Base-by-base conservation (phyloP, 1,284 basidiomycete genomes). In the Fomitopsis pinicola region DNA sequence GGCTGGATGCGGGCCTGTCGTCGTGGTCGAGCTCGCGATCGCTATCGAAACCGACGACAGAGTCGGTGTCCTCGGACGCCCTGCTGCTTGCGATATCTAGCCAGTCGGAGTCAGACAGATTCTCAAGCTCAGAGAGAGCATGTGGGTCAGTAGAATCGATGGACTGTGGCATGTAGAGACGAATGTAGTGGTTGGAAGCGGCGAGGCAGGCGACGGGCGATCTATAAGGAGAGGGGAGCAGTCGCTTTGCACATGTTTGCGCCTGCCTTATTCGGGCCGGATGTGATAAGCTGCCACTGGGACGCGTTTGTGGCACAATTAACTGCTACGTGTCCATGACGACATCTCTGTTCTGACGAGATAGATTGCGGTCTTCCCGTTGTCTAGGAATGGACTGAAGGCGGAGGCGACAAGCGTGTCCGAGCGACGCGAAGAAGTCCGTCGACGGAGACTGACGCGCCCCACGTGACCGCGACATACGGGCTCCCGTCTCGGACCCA, bases 91-190 rank as follows among this genome's bases (percentile, higher is more conserved):
- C 76, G 63, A 91, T 80, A 68, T 91, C 89, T 68, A 89, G 85
- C 89, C 89, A 91, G 74, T 91, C 88, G 40, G 87, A 89, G 76
- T 91, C 89, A 42, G 89, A 91, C 64, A 84, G 73, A 64, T 74
- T 82, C 71, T 88, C 88, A 64, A 80, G 70, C 70, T 90, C 89
- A 67, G 85, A 84, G 69, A 82, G 76, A 62, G 69, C 69, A 57
- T 62, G 68, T 54, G 67, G 67, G 63, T 75, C 67, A 63, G 64
- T 57, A 44, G 68, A 56, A 67, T 73, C 71, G 71, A 73, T 78
- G 70, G 68, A 73, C 67, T 68, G 59, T 68, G 69, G 64, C 58
- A 65, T 42, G 62, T 59, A 55, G 66, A 74, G 66, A 73, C 73
- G 68, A 72, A 69, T 67, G 60, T 67, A 64, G 66, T 50, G 63